Base-by-base conservation (phyloP, 805 yeast genomes). In the Candida qinlingensis region DNA sequence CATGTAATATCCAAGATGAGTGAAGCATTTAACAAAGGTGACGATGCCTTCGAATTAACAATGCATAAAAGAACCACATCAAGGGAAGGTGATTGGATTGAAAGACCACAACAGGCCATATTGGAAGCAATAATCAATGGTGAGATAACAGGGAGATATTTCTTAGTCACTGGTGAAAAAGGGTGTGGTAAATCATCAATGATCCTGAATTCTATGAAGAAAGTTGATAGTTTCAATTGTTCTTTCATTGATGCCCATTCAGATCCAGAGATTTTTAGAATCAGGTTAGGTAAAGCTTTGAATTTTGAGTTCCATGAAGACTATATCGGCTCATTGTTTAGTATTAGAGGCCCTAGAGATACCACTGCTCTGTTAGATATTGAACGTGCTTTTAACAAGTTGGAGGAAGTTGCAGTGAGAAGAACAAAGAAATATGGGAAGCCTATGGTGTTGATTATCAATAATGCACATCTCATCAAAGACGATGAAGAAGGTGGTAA, bases 181-280 rank as follows among this genome's bases (percentile, higher is more conserved):
- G 96, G 96, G 1, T 87, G 94, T 0, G 96, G 96, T 3, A 87
- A 87, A 61, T 82, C 90, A 1, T 82, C 92, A 1, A 74, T 88
- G 70, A 72, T 87, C 12, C 65, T 85, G 57, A 89, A 87, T 54
- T 76, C 89, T 3, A 78, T 87, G 72, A 75, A 80, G 50, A 77
- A 81, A 54, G 79, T 78, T 3, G 68, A 74, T 37, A 88, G 91
- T 0, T 64, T 67, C 44, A 79, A 83, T 56, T 87, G 88, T 44
- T 78, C 88, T 0, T 73, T 83, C 43, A 69, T 87, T 51, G 95
- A 87, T 60, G 94, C 94, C 1, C 94, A 87, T 58, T 83, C 91
- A 0, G 96, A 87, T 61, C 88, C 92, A 0, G 96, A 87, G 61
- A 80, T 87, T 43, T 83, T 87, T 61, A 71, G 96, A 50, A 77